Conservation (phyloP, 768 basidiomycete species). For the Lyophyllum semitale region DNA sequence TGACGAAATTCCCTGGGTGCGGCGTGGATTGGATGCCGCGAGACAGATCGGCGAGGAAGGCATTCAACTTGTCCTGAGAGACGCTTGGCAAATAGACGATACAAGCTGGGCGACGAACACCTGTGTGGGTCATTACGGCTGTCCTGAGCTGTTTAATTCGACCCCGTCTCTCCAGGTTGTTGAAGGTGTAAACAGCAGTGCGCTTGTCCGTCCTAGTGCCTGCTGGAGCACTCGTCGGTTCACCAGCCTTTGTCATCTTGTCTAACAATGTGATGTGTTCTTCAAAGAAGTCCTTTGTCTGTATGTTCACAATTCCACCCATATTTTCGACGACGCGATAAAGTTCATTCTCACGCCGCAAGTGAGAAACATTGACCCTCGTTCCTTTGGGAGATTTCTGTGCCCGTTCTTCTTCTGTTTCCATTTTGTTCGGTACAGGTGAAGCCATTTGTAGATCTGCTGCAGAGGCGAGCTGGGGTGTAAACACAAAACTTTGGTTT, state of each 20-base stretch:
- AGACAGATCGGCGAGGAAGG: slow-evolving; percentile 59
- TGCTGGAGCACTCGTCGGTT: slow-evolving; percentile 68
- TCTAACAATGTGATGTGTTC: slow-evolving; percentile 67
- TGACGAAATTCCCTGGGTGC: slow-evolving; percentile 41
- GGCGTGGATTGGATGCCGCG: slow-evolving; percentile 36
- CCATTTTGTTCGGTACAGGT: background rate
- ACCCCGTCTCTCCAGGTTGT: slow-evolving; percentile 62
- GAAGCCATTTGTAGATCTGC: background rate
- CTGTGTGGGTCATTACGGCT: slow-evolving; percentile 57
- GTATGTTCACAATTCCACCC: slow-evolving; percentile 68
- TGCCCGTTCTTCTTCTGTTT: background rate
- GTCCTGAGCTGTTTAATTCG: slow-evolving; percentile 74
- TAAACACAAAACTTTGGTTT: background rate
- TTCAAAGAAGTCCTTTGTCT: slow-evolving; percentile 70
- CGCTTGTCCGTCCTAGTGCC: slow-evolving; percentile 76
- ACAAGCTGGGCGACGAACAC: slow-evolving; percentile 56
- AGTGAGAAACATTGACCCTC: slow-evolving; percentile 72
- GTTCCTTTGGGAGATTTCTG: slow-evolving; percentile 7
- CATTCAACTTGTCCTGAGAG: slow-evolving; percentile 51
- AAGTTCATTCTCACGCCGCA: slow-evolving; percentile 82
- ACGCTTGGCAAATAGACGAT: slow-evolving; percentile 68
- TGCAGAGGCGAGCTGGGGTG: background rate
- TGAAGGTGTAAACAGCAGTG: slow-evolving; percentile 62
- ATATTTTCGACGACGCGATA: slow-evolving; percentile 61
- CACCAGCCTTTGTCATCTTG: slow-evolving; percentile 55